phyloP scores from a whole-genome alignment of 345 rosid species.

The Passiflora organensis region DNA sequence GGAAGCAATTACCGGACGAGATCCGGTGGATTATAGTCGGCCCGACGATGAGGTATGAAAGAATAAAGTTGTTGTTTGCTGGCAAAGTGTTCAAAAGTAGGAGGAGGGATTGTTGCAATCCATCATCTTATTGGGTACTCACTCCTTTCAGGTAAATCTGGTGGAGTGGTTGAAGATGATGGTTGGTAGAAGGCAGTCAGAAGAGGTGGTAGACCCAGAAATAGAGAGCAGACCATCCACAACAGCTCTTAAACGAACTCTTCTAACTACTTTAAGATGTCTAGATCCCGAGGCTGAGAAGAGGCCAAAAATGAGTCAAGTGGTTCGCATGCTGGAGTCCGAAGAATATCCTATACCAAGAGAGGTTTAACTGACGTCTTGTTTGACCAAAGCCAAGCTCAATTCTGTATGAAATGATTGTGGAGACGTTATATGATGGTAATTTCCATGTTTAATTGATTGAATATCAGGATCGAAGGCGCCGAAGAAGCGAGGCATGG shows the following conservation, averaged over 20 bases:
- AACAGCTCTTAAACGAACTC: constrained; percentile 81
- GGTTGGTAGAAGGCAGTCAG: constrained; percentile 78
- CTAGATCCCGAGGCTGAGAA: constrained; percentile 92
- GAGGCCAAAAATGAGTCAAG: constrained; percentile 97
- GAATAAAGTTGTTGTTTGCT: constrained; percentile 9
- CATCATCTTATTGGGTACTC: too few relatives aligned
- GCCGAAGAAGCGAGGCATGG: constrained; percentile 46
- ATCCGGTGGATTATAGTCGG: constrained; percentile 83
- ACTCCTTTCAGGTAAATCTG: constrained; percentile 68
- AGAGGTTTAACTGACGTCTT: constrained; percentile 48
- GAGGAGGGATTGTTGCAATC: too few relatives aligned
- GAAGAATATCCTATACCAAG: constrained; percentile 83
- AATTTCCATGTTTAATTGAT: not conserved
- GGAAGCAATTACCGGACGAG: constrained; percentile 96
- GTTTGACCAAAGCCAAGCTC: not conserved
- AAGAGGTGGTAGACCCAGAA: constrained; percentile 78
- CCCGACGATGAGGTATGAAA: constrained; percentile 78
- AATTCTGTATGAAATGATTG: too few relatives aligned
- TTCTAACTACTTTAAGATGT: constrained; percentile 89
- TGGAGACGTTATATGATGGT: not conserved
- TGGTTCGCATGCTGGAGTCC: constrained; percentile 86
- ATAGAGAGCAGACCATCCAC: constrained; percentile 71
- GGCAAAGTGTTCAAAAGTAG: too few relatives aligned
- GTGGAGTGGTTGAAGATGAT: constrained; percentile 95
- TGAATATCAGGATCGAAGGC: constrained; percentile 64